These are phyloP conservation scores for Pythium folliculosum DNA, from an alignment of 352 stramenopile genomes.

Conservation along the genomic window DNA sequence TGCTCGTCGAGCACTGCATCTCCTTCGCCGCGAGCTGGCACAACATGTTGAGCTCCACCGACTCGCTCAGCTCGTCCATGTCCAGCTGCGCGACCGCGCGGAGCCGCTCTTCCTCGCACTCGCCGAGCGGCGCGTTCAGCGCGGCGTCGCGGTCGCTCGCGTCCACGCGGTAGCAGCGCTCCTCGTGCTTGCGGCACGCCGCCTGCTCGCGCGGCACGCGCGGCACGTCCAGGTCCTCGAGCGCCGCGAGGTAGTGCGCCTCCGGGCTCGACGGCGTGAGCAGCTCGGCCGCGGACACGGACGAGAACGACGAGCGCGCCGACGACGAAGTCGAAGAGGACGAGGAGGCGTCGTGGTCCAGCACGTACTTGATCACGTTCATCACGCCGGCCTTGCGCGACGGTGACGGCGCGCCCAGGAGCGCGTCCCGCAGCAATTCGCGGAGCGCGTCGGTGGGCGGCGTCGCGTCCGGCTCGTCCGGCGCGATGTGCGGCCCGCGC, in stretches of 20 bases:
- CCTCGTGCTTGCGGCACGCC: constrained; percentile 12
- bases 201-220: constrained; percentile 3
- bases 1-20: constrained; percentile 46
- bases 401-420: constrained; percentile 29
- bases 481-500: constrained; percentile 23
- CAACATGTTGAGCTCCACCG: constrained; percentile 59
- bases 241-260: constrained; percentile 6
- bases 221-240: constrained; percentile 14
- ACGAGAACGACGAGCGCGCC: too few relatives aligned
- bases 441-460: constrained; percentile 34
- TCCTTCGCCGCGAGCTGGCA: constrained; percentile 53
- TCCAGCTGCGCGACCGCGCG: constrained; percentile 13
- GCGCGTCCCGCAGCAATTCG: constrained; percentile 39
- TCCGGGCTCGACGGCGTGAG: constrained; percentile 13
- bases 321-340: not conserved
- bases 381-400: constrained; percentile 41
- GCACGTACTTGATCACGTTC: constrained; percentile 53
- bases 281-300: not conserved
- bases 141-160: constrained; percentile 2
- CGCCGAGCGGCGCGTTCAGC: constrained; percentile 9
- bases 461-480: constrained; percentile 5
- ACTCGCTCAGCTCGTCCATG: constrained; percentile 12
- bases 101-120: constrained; percentile 14
- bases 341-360: constrained; percentile 38
- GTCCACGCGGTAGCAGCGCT: constrained; percentile 15